Conservation (phyloP, 2,329 filamentous ascomycete genomes). For the Coniella lustricola region DNA sequence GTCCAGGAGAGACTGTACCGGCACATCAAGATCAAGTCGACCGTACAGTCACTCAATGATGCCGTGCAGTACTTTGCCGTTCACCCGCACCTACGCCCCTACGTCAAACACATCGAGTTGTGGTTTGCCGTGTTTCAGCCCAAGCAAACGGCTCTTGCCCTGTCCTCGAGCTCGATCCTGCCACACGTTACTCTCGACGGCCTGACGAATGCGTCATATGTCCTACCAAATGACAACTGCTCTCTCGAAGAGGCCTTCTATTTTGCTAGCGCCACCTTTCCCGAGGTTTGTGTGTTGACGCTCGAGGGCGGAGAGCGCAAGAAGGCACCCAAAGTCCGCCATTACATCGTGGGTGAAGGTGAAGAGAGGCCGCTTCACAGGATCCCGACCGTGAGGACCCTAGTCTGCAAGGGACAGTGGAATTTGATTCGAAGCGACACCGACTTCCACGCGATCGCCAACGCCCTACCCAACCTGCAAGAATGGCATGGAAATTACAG, state of each 20-base stretch:
- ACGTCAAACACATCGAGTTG: constrained; percentile 67
- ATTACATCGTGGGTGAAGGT: constrained; percentile 35
- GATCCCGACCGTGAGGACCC: constrained; percentile 53
- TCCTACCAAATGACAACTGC: constrained; percentile 57
- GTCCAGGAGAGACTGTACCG: constrained; percentile 68
- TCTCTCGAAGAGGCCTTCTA: constrained; percentile 63
- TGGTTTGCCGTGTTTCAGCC: constrained; percentile 72
- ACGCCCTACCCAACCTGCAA: constrained; percentile 57
- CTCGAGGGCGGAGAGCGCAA: constrained; percentile 72
- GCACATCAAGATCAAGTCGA: constrained; percentile 70
- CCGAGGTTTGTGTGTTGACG: constrained; percentile 58
- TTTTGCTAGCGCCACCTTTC: constrained; percentile 53
- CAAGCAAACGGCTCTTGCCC: constrained; percentile 36
- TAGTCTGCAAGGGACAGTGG: constrained; percentile 71
- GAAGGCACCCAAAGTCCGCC: constrained; percentile 61
- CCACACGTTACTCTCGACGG: constrained; percentile 49
- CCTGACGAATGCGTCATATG: constrained; percentile 51
- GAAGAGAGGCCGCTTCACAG: constrained; percentile 21
- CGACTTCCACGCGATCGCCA: constrained; percentile 56
- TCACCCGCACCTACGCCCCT: constrained; percentile 51
- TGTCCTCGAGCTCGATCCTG: constrained; percentile 37
- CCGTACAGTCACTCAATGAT: constrained; percentile 52
- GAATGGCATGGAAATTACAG: constrained; percentile 60
- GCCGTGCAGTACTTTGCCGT: constrained; percentile 53
- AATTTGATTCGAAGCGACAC: constrained; percentile 59